These are phyloP conservation scores for Erysimum cheiranthoides DNA, from an alignment of 345 rosid species.

Conservation along the genomic window DNA sequence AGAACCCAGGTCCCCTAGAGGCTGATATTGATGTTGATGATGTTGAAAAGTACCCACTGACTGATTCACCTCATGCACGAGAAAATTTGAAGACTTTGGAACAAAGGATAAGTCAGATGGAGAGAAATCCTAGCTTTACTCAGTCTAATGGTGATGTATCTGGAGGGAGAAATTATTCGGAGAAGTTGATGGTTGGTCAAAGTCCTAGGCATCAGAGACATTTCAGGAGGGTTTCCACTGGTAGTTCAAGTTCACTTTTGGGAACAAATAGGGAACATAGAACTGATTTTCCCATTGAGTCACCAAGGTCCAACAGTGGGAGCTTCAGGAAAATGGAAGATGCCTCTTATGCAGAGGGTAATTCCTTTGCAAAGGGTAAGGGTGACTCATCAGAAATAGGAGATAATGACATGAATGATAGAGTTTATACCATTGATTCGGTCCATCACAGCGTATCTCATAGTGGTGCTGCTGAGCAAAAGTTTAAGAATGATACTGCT, in stretches of 20 bases:
- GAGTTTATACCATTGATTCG: slow-evolving; percentile 92
- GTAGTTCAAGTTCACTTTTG: slow-evolving; percentile 61
- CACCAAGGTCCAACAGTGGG: slow-evolving; percentile 56
- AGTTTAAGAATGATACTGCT: slow-evolving; percentile 44
- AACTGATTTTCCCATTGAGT: slow-evolving; percentile 54
- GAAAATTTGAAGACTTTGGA: slow-evolving; percentile 78
- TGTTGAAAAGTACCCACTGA: slow-evolving; percentile 73
- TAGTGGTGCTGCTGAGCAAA: slow-evolving; percentile 40
- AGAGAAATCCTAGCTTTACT: slow-evolving; percentile 61
- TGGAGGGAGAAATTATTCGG: slow-evolving; percentile 56
- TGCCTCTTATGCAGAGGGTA: slow-evolving; percentile 50
- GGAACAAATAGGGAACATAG: slow-evolving; percentile 56
- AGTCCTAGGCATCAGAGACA: slow-evolving; percentile 73
- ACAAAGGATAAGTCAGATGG: slow-evolving; percentile 71
- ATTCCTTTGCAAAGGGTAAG: slow-evolving; percentile 47
- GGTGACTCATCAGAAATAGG: slow-evolving; percentile 63
- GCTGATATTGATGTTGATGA: slow-evolving; percentile 68
- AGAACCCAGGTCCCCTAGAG: slow-evolving; percentile 57
- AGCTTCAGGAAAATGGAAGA: slow-evolving; percentile 61
- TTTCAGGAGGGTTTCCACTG: slow-evolving; percentile 57
- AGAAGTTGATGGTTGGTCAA: slow-evolving; percentile 76
- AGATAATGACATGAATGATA: slow-evolving; percentile 76
- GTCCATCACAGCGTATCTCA: slow-evolving; percentile 62
- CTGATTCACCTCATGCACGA: slow-evolving; percentile 62
- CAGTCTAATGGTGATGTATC: slow-evolving; percentile 57